Conservation (phyloP, 2,329 filamentous ascomycete genomes). For the Colletotrichum horii region DNA sequence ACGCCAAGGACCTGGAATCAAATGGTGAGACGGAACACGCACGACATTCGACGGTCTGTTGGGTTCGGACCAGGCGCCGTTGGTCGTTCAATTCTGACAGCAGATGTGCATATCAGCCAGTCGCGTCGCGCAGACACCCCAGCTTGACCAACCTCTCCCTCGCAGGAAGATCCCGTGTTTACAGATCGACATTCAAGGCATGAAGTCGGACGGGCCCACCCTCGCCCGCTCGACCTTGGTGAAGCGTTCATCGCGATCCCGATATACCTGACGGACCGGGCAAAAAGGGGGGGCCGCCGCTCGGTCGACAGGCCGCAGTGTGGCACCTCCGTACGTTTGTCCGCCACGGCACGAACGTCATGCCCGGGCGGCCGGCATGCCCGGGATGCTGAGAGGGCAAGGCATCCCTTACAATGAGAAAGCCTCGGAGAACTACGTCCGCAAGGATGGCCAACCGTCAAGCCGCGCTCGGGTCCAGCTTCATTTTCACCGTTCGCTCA, state of each 20-base stretch:
- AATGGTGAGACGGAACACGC: background rate
- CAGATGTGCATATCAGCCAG: background rate
- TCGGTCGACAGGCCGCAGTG: background rate
- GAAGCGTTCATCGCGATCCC: background rate
- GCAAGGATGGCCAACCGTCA: background rate
- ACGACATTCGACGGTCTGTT: background rate
- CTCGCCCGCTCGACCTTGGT: background rate
- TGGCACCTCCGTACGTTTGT: slow-evolving; percentile 9
- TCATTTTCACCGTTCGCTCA: background rate
- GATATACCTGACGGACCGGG: background rate
- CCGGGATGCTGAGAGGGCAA: background rate
- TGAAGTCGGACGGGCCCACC: background rate
- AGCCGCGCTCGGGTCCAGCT: background rate
- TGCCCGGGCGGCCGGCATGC: slow-evolving; percentile 6
- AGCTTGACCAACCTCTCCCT: background rate
- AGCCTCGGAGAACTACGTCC: background rate
- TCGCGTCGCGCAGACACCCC: background rate
- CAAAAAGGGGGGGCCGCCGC: background rate
- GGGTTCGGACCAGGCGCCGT: background rate
- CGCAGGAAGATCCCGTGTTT: background rate
- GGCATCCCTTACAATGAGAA: background rate
- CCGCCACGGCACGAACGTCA: background rate
- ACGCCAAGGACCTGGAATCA: background rate
- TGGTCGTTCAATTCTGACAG: background rate
- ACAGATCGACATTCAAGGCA: background rate